Evolutionary conservation across 192 early-diverging fungal species (phyloP).

Genomic region (Chytriomyces sp.): DNA sequence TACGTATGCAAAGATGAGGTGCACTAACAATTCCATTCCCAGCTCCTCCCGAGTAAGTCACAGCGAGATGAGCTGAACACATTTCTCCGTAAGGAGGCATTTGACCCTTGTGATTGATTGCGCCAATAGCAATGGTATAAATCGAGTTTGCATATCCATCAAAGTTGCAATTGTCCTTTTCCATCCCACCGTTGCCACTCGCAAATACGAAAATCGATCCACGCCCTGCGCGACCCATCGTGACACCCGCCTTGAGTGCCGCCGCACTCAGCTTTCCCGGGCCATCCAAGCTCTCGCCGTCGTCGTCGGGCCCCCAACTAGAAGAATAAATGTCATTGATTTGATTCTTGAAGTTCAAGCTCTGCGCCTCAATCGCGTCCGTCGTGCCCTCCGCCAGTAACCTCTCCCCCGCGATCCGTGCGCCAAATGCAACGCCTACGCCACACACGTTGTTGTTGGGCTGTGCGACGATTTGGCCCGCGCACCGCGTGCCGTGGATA

Average conservation of each 20-base stretch:
- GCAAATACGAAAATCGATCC: constrained; percentile 95
- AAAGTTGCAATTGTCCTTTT: constrained; percentile 93
- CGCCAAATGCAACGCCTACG: constrained; percentile 87
- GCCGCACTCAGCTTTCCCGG: constrained; percentile 72
- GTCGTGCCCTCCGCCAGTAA: constrained; percentile 64
- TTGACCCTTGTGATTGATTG: constrained; percentile 70
- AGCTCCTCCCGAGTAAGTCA: constrained; percentile 81
- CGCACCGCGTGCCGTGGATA: constrained; percentile 94
- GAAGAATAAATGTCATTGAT: constrained; percentile 94
- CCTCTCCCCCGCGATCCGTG: constrained; percentile 65
- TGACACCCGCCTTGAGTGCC: constrained; percentile 85
- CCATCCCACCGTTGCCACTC: constrained; percentile 84
- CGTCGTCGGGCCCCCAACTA: constrained; percentile 93
- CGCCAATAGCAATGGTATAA: constrained; percentile 89
- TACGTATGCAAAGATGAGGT: not conserved
- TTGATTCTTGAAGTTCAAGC: constrained; percentile 83
- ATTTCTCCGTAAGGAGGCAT: constrained; percentile 85
- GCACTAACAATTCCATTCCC: constrained; percentile 71
- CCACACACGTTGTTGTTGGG: constrained; percentile 87
- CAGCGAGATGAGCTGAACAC: constrained; percentile 85
- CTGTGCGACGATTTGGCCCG: constrained; percentile 89
- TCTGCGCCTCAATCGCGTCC: constrained; percentile 88
- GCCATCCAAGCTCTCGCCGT: constrained; percentile 80
- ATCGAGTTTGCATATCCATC: constrained; percentile 94
- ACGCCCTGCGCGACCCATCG: constrained; percentile 75